Percentiles rank a stretch among this genome's conserved stretches.
These are phyloP conservation scores for Cryptococcus floricola DNA, from an alignment of 1,284 basidiomycete species.

Conservation along the genomic window DNA sequence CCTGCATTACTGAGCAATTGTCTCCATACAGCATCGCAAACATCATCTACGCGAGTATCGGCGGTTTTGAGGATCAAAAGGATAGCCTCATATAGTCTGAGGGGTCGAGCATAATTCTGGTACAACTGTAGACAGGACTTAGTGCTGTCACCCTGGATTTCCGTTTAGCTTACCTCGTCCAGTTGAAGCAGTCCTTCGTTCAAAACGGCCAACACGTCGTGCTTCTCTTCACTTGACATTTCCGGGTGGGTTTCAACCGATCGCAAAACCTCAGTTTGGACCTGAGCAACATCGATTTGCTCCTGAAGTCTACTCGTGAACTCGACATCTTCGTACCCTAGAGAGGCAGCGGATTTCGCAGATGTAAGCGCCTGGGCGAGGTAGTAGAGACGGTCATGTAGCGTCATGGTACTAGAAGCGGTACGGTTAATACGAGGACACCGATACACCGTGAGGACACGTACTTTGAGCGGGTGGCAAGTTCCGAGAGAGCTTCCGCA, in stretches of 20 bases:
- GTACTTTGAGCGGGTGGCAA: conserved; percentile 83
- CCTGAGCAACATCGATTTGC: conserved; percentile 92
- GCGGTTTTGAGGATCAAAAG: conserved; percentile 90
- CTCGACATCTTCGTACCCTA: conserved; percentile 72
- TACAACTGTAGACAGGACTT: conserved; percentile 61
- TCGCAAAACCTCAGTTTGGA: conserved; percentile 75
- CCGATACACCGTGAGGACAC: conserved; percentile 28
- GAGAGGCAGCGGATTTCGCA: conserved; percentile 84
- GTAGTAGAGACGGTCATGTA: conserved; percentile 77
- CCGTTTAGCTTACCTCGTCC: conserved; percentile 48
- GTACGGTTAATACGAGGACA: background rate
- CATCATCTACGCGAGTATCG: conserved; percentile 77
- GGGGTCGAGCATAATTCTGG: conserved; percentile 80
- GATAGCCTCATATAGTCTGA: conserved; percentile 77
- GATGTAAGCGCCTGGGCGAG: conserved; percentile 90
- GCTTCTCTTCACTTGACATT: conserved; percentile 54
- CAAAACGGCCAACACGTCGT: conserved; percentile 60
- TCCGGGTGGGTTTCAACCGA: conserved; percentile 48
- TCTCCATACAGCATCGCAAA: conserved; percentile 83
- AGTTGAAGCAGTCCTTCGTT: conserved; percentile 52
- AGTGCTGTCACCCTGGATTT: background rate
- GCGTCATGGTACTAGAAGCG: conserved; percentile 55
- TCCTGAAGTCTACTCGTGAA: conserved; percentile 92
- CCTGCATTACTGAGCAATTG: conserved; percentile 71
- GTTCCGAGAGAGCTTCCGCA: conserved; percentile 75